Base-by-base conservation (phyloP, 441 rosid genomes). In the Hypseocharis bilobata region DNA sequence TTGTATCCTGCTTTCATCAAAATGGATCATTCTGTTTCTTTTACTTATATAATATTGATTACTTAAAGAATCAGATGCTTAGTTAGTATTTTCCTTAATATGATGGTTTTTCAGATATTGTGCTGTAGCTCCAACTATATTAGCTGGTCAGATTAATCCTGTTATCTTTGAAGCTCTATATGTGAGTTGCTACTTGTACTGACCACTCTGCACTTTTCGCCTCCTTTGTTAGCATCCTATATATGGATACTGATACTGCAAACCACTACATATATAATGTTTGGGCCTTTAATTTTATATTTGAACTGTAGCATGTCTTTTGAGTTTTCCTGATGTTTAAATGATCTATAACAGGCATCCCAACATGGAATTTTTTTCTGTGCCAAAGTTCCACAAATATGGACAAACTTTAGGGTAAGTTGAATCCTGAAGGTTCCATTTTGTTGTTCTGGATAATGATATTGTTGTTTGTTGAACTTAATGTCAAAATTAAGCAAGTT, bases 311-410 rank as follows among this genome's bases (percentile, higher is more conserved):
- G n/a, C n/a, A n/a, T n/a, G n/a, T n/a, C n/a, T n/a, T n/a, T 45
- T 45, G 8, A 45, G n/a, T 54, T 16, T 64, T 6, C 28, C 14
- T 76, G n/a, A 65, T 8, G 30, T 51, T 25, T 60, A 47, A 60
- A 60, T 54, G 32, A 42, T 72, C 58, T 74, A 11, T 72, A 77
- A 70, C 88, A 92, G 98, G 92, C 91, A 30, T 92, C 92, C 45
- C 96, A 92, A 70, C 98, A 92, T 82, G 96, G 89, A 13, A 82
- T 90, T 25, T 92, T 89, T 76, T 88, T 89, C 76, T 82, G 74
- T 78, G 93, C 96, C 45, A 82, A 90, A 78, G 86, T 92, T 56
- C 98, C 98, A 30, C 98, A 88, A 71, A 92, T 92, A 74, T 90
- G 89, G 98, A 70, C 80, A 74, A 90, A 89, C 79, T 84, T 86